Percentiles rank a stretch among this genome's conserved stretches.
Evolutionary conservation across 1,139 yeast genomes (phyloP).

Genomic region (Taphrina sp.): DNA sequence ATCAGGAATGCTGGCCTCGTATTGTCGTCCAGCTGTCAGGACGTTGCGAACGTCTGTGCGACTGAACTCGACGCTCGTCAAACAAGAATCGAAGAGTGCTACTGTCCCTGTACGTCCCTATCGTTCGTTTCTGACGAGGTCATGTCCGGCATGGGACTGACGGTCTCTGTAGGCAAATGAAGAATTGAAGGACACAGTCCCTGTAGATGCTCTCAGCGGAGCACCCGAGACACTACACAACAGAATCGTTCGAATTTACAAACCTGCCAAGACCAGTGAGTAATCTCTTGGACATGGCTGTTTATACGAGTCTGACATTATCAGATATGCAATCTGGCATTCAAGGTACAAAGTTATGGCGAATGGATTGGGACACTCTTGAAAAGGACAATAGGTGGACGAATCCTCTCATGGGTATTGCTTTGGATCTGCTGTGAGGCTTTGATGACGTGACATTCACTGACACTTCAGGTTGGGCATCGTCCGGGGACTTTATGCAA

Average conservation of each 20-base stretch:
- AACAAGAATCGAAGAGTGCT: slow-evolving; percentile 4
- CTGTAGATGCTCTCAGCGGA: slow-evolving; percentile 69
- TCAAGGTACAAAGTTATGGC: slow-evolving; percentile 56
- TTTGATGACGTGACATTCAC: too few species aligned
- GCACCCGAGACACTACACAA: slow-evolving; percentile 66
- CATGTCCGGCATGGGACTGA: not conserved
- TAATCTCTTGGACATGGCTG: not conserved
- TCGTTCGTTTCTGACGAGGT: not conserved
- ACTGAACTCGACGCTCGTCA: slow-evolving; percentile 5
- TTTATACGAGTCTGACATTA: not conserved
- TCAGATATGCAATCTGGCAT: slow-evolving; percentile 68
- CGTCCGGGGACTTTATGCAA: slow-evolving; percentile 81
- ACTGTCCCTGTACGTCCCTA: slow-evolving; percentile 5
- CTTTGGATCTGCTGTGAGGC: too few species aligned
- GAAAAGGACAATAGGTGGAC: slow-evolving; percentile 85
- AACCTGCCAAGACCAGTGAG: slow-evolving; percentile 64
- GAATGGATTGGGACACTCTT: slow-evolving; percentile 78
- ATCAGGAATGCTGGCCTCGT: slow-evolving; percentile 9
- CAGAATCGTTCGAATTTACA: slow-evolving; percentile 73
- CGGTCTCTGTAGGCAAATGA: slow-evolving; percentile 7
- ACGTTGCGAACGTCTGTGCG: not conserved
- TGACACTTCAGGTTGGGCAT: slow-evolving; percentile 69
- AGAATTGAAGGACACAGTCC: slow-evolving; percentile 20
- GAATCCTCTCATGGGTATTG: slow-evolving; percentile 63
- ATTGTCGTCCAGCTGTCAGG: not conserved